A percentile compares a stretch with the other conserved stretches of the same genome.
Conservation (phyloP, 108 stramenopile species). For the Bacterosira constricta region DNA sequence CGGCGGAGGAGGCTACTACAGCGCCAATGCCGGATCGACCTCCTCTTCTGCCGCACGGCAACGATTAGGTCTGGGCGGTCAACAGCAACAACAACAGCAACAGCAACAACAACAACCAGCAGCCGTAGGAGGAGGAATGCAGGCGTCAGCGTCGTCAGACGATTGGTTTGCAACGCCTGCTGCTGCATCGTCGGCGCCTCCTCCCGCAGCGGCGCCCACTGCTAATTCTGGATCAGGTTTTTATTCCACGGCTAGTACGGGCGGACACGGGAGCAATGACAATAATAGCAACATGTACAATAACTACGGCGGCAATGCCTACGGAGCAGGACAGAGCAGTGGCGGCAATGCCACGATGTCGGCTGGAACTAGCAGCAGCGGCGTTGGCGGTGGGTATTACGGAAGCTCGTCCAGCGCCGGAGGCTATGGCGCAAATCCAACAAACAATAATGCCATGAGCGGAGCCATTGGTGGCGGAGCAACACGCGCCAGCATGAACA, state of each 20-base stretch:
- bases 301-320: slow-evolving; percentile 1
- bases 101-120: neutral
- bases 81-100: neutral
- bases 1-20: slow-evolving; percentile 29
- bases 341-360: neutral
- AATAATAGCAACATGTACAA: slow-evolving; percentile 11
- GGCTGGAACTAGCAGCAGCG: neutral
- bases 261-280: slow-evolving; percentile 1
- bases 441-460: slow-evolving; percentile 4
- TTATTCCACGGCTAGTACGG: slow-evolving; percentile 15
- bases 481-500: neutral
- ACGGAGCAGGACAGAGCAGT: neutral
- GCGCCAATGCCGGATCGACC: slow-evolving; percentile 21
- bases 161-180: slow-evolving; percentile 17
- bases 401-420: neutral
- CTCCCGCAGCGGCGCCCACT: neutral
- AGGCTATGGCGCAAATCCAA: neutral
- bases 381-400: slow-evolving; percentile 4
- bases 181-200: neutral
- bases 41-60: slow-evolving; percentile 26
- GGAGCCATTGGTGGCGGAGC: slow-evolving; percentile 1
- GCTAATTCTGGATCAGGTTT: slow-evolving; percentile 24
- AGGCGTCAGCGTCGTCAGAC: slow-evolving; percentile 10
- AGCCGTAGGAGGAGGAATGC: neutral
- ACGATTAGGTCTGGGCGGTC: slow-evolving; percentile 7